These are phyloP conservation scores for Ustilago shanxiensis DNA, from an alignment of 1,284 basidiomycete genomes.

Conservation along the genomic window DNA sequence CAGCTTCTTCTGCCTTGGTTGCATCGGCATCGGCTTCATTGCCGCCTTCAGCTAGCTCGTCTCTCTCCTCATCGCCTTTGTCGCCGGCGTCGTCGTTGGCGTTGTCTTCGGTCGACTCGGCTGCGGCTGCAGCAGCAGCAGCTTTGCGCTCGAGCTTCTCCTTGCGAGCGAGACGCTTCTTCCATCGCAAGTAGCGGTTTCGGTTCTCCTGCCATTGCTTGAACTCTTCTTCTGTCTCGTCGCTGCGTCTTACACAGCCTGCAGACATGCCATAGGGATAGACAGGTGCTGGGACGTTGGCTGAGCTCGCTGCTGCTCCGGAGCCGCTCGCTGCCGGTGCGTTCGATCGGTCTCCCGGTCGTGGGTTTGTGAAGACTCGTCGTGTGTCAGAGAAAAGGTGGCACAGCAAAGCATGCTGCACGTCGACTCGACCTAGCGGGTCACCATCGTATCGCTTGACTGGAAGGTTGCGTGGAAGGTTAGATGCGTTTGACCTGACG, in stretches of 20 bases:
- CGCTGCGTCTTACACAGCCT: conserved; percentile 56
- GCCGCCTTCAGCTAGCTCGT: conserved; percentile 48
- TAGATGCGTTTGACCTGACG: conserved; percentile 38
- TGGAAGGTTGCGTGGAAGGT: conserved; percentile 63
- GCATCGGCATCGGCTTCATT: conserved; percentile 18
- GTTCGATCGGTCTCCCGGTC: conserved; percentile 38
- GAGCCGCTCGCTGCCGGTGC: conserved; percentile 33
- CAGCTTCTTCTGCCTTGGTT: conserved; percentile 17
- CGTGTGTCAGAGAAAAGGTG: conserved; percentile 80
- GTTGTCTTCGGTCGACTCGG: conserved; percentile 10
- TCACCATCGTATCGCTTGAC: conserved; percentile 69
- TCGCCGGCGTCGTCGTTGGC: conserved; percentile 21
- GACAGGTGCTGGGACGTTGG: conserved; percentile 53
- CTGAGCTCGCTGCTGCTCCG: conserved; percentile 1
- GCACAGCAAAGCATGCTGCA: conserved; percentile 85
- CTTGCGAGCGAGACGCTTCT: conserved; percentile 35
- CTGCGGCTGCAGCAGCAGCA: conserved; percentile 30
- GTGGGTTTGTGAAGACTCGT: conserved; percentile 79
- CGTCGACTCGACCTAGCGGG: conserved; percentile 73
- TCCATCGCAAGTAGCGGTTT: conserved; percentile 42
- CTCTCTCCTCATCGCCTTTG: conserved; percentile 42
- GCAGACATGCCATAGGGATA: conserved; percentile 65
- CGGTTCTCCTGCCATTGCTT: conserved; percentile 42
- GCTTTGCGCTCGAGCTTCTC: conserved; percentile 45
- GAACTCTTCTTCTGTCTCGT: conserved; percentile 59